Evolutionary conservation across 108 stramenopile species (phyloP), one percentile per base, ranked within the genome.

Genomic region (Nitzschia inconspicua): DNA sequence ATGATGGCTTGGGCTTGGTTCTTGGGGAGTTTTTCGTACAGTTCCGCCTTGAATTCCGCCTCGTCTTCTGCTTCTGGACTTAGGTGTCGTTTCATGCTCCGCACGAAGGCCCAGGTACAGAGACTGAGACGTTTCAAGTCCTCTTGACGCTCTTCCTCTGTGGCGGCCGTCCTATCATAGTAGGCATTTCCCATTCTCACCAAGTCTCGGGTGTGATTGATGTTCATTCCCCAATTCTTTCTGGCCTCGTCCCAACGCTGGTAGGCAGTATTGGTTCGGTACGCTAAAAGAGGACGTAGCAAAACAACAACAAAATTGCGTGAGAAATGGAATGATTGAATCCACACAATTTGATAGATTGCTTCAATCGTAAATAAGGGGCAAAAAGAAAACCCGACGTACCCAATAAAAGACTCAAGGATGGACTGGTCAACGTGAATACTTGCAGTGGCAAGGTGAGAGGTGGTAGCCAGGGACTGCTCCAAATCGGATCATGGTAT

Each of bases 181-280:
- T 68, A 85, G 43, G 81, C 73, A 34, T 74, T 83, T n/a, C 63
- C 82, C 79, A 83, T 70, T 36, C 82, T 79, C 28, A 75, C 72
- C 2, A 85, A 59, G 53, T 89, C 79, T 46, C 83, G 81, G 40
- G 84, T 89, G 75, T 85, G 84, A 64, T 89, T 84, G 48, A 85
- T 88, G 63, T 84, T 89, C 59, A 82, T 76, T 46, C 86, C 86
- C 86, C 86, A 88, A 54, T 80, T 80, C 63, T 88, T 88, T 47
- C 86, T 83, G 37, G 86, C 86, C 72, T 88, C 86, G 68, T 88
- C 86, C 86, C 86, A 89, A 25, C 87, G 71, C 31, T 75, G 51
- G 64, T 83, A 83, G 29, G 74, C 64, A 2, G 72, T 66, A 66
- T 83, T 83, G 68, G 82, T 79, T 23, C 82, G 78, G 66, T 84